Evolutionary conservation across 768 basidiomycete species (phyloP).

Genomic region (Stropharia rugosoannulata): DNA sequence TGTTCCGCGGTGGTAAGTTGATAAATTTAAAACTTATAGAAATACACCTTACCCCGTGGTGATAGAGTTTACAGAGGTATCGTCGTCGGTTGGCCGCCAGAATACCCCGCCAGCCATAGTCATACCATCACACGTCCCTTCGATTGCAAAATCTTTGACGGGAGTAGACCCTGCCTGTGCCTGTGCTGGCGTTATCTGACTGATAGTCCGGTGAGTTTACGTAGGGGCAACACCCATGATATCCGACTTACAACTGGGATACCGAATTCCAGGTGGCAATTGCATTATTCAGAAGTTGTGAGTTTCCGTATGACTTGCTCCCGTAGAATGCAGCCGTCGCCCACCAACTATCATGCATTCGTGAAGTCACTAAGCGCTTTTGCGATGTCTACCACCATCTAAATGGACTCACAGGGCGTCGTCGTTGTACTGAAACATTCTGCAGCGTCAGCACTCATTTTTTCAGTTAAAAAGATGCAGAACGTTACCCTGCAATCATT

Average conservation of each 20-base stretch:
- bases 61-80: conserved; percentile 46
- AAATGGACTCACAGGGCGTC: conserved; percentile 38
- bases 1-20: neutral
- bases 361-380: neutral
- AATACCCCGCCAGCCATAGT: conserved; percentile 58
- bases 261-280: conserved; percentile 49
- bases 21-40: neutral
- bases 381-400: neutral
- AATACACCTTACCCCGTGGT: conserved; percentile 41
- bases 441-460: neutral
- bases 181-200: conserved; percentile 41
- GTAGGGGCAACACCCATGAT: neutral
- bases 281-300: conserved; percentile 40
- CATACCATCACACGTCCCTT: conserved; percentile 42
- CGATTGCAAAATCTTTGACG: conserved; percentile 39
- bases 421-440: conserved; percentile 38
- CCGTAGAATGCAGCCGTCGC: conserved; percentile 50
- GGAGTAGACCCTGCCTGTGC: conserved; percentile 36
- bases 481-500: conserved; percentile 10
- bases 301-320: conserved; percentile 46
- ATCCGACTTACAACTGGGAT: conserved; percentile 38
- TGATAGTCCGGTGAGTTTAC: conserved; percentile 13
- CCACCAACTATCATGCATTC: conserved; percentile 41
- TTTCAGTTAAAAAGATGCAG: neutral
- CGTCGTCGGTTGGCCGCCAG: conserved; percentile 46